These are phyloP conservation scores for Saccharum spontaneum DNA, from an alignment of 176 grass and related monocot genomes.

Conservation along the genomic window DNA sequence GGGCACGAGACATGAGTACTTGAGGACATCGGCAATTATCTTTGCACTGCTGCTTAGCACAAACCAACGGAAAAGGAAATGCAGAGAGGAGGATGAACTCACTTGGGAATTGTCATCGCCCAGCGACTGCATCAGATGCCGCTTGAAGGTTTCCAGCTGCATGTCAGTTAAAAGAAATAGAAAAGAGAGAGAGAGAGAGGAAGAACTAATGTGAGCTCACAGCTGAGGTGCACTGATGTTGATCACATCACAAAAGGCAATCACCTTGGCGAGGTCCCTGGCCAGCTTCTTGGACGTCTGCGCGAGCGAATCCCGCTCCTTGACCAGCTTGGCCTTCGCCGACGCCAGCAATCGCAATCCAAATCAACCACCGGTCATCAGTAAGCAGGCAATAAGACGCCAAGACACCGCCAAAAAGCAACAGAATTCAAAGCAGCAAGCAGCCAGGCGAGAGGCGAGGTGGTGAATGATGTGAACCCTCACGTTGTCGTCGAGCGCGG, in stretches of 20 bases:
- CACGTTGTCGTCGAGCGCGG: slow-evolving; percentile 74
- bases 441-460: not conserved
- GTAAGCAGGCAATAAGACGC: not conserved
- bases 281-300: slow-evolving; percentile 85
- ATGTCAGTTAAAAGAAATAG: slow-evolving; percentile 1
- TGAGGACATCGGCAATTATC: not conserved
- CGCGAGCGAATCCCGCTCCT: slow-evolving; percentile 75
- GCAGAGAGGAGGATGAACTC: slow-evolving; percentile 20
- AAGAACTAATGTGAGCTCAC: not conserved
- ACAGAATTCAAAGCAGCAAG: not conserved
- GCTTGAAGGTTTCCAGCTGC: slow-evolving; percentile 93
- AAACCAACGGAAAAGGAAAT: not conserved
- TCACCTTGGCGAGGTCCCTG: slow-evolving; percentile 74
- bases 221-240: not conserved
- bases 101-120: slow-evolving; percentile 69
- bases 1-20: not conserved
- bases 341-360: not conserved
- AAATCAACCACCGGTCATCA: not conserved
- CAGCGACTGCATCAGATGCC: slow-evolving; percentile 83
- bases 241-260: not conserved
- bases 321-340: slow-evolving; percentile 56
- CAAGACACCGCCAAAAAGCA: too few species aligned
- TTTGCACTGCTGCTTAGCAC: not conserved
- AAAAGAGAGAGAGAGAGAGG: not conserved
- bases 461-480: not conserved